Percentiles rank a stretch among this genome's conserved stretches.
Evolutionary conservation across 768 basidiomycete species (phyloP).

Genomic region (Amanita phalloides): DNA sequence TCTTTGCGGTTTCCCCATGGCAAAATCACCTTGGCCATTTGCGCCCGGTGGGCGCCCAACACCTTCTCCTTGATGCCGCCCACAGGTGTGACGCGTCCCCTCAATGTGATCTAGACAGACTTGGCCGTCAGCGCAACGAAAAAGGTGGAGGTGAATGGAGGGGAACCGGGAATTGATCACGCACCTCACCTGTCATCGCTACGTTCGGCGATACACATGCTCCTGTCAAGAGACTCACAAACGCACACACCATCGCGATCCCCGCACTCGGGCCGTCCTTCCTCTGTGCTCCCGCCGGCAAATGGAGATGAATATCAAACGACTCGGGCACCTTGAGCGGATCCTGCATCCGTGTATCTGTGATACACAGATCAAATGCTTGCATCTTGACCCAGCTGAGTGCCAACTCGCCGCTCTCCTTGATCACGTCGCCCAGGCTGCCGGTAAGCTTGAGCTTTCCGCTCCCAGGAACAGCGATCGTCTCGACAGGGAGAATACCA

Average conservation of each 20-base stretch:
- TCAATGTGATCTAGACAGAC: slow-evolving; percentile 55
- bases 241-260: slow-evolving; percentile 79
- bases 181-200: slow-evolving; percentile 87
- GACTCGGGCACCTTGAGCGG: slow-evolving; percentile 62
- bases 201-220: slow-evolving; percentile 59
- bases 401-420: slow-evolving; percentile 84
- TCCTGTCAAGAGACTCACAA: slow-evolving; percentile 77
- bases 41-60: slow-evolving; percentile 81
- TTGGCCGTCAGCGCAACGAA: neutral
- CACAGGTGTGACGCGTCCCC: slow-evolving; percentile 73
- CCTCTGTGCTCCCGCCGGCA: slow-evolving; percentile 85
- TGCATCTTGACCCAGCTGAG: slow-evolving; percentile 89
- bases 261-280: slow-evolving; percentile 93
- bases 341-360: slow-evolving; percentile 56
- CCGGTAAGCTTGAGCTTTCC: slow-evolving; percentile 75
- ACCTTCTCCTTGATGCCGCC: slow-evolving; percentile 92
- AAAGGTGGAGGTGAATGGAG: neutral
- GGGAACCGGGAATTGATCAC: slow-evolving; percentile 6
- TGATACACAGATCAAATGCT: slow-evolving; percentile 72
- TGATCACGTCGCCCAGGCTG: slow-evolving; percentile 78
- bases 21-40: slow-evolving; percentile 73
- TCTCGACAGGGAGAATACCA: slow-evolving; percentile 79
- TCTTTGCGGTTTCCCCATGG: slow-evolving; percentile 83
- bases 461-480: slow-evolving; percentile 62
- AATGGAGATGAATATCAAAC: slow-evolving; percentile 81